A percentile compares a stretch with the other conserved stretches of the same genome.
Evolutionary conservation across 176 grass and related monocot species (phyloP).

Genomic region (Pharus latifolius): DNA sequence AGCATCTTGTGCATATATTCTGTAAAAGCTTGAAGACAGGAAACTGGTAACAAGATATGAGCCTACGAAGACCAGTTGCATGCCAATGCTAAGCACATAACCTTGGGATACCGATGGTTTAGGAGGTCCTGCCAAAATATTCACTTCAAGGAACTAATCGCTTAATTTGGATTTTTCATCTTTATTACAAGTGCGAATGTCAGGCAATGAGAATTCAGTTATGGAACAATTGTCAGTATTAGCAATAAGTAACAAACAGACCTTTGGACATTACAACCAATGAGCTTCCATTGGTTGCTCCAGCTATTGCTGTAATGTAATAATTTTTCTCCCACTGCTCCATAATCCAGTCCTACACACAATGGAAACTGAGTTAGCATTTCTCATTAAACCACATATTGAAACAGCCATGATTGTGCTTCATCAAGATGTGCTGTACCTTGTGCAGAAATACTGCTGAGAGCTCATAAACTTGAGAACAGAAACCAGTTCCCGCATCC

Average conservation of each 20-base stretch:
- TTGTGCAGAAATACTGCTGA: conserved; percentile 90
- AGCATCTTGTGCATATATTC: no score
- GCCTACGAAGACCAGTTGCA: no score
- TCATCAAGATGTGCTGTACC: conserved; percentile 37
- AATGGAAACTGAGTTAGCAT: conserved; percentile 1
- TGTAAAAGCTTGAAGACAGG: no score
- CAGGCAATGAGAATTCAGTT: no score
- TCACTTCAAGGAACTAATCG: no score
- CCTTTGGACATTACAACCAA: conserved; percentile 99
- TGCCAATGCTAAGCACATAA: no score
- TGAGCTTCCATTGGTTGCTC: conserved; percentile 79
- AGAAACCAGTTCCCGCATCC: conserved; percentile 89
- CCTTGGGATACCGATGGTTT: no score
- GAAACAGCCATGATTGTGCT: background rate
- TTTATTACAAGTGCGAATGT: background rate
- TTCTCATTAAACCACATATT: background rate
- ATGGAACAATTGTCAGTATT: background rate
- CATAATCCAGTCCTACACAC: conserved; percentile 93
- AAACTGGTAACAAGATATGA: no score
- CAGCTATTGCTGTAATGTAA: conserved; percentile 86
- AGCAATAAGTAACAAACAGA: background rate
- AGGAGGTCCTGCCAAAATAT: no score
- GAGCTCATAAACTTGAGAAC: conserved; percentile 81
- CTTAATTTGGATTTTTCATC: background rate
- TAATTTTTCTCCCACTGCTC: conserved; percentile 96